Percentiles rank a stretch among this genome's conserved stretches.
These are phyloP conservation scores for Aspergillus conjunctus DNA, from an alignment of 495 filamentous ascomycete species.

Conservation along the genomic window DNA sequence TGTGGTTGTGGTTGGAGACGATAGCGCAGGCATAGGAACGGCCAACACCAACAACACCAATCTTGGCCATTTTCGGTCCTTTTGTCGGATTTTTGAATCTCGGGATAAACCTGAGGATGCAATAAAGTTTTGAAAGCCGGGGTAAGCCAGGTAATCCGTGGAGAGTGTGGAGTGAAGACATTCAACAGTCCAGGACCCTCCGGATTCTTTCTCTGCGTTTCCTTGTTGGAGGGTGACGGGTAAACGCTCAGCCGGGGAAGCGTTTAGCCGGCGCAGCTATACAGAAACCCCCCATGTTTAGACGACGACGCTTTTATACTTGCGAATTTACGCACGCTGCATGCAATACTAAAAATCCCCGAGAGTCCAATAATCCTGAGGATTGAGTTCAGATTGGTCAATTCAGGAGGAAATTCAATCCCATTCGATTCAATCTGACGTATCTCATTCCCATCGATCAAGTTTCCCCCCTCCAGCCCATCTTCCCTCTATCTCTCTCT, in stretches of 20 bases:
- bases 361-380: too few species aligned
- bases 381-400: background rate
- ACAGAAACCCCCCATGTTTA: background rate
- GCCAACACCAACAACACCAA: too few species aligned
- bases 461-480: background rate
- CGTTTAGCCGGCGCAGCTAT: constrained; percentile 7
- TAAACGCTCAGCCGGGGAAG: constrained; percentile 3
- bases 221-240: background rate
- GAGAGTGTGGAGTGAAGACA: background rate
- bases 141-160: background rate
- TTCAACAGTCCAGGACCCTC: background rate
- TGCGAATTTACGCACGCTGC: background rate
- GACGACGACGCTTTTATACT: background rate
- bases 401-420: background rate
- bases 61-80: too few species aligned
- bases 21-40: constrained; percentile 37
- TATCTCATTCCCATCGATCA: background rate
- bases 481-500: background rate
- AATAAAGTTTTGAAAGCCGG: background rate
- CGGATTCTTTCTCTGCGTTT: too few species aligned
- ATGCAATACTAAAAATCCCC: too few species aligned
- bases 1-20: constrained; percentile 62
- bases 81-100: too few species aligned
- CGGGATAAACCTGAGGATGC: too few species aligned
- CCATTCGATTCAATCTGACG: background rate